Evolutionary conservation across 2,329 filamentous ascomycete species (phyloP).

Genomic region (Penicillium vulpinum): DNA sequence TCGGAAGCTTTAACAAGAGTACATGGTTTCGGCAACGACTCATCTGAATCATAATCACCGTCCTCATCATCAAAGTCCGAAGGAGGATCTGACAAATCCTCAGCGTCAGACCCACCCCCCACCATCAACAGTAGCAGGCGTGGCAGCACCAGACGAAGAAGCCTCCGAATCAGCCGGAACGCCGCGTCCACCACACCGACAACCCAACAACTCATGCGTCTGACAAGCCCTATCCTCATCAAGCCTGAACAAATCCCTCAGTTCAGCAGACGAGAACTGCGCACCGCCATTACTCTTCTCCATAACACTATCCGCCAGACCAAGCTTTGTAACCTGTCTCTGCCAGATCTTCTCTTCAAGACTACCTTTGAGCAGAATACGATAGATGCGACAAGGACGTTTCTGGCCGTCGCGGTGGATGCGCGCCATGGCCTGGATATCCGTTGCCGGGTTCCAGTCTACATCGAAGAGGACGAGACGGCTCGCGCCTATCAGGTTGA

Average conservation of each 20-base stretch:
- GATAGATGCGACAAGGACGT: constrained; percentile 66
- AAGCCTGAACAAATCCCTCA: constrained; percentile 66
- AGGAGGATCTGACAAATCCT: not conserved
- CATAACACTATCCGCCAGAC: constrained; percentile 69
- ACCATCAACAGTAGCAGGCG: constrained; percentile 11
- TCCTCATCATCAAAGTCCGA: constrained; percentile 1
- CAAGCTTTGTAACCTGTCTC: constrained; percentile 69
- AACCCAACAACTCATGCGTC: constrained; percentile 67
- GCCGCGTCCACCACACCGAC: constrained; percentile 61
- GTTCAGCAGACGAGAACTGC: constrained; percentile 65
- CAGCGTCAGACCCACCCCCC: constrained; percentile 7
- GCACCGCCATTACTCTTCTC: constrained; percentile 55
- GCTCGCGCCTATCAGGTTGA: constrained; percentile 71
- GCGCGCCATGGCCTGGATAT: constrained; percentile 72
- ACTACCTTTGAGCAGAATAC: constrained; percentile 66
- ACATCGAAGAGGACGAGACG: constrained; percentile 71
- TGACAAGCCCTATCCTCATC: constrained; percentile 63
- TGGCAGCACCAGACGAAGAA: constrained; percentile 7
- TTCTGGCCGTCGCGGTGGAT: constrained; percentile 73
- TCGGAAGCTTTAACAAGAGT: constrained; percentile 44
- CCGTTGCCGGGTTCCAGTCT: constrained; percentile 74
- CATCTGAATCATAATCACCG: constrained; percentile 23
- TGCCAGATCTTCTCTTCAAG: constrained; percentile 76
- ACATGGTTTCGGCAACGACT: constrained; percentile 30
- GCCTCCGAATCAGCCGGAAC: not conserved